Evolutionary conservation across 1,284 basidiomycete genomes (phyloP), one percentile per base, ranked within the genome.

Genomic region (Apiotrichum montevideense): DNA sequence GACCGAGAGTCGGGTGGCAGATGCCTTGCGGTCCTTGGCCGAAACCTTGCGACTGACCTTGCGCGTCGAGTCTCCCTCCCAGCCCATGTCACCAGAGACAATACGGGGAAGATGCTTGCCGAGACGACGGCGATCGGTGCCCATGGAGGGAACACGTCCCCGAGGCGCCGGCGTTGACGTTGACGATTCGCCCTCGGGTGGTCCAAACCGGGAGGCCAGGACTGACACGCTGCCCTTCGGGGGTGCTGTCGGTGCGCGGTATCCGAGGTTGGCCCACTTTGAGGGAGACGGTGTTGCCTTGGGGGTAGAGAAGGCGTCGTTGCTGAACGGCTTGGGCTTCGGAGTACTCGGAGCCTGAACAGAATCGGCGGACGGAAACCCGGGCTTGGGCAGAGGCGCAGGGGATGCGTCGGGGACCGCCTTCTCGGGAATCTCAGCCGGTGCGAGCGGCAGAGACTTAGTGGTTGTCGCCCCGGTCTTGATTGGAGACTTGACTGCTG

Each of bases 51-150:
- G 54, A 33, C 57, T 57, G 32, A 47, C 35, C 8, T 50, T 46
- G 32, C 56, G 56, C 35, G 45, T 14, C 2, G 21, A 57, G 8
- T 72, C 71, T 6, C 66, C 73, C 4, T 70, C 68, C 66, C 71
- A 73, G 1, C 70, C 71, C 39, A 65, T 68, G n/a, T 72, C 75
- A 8, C 73, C 76, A 5, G 73, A 75, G 6, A 74, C 77, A 14
- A 78, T 76, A 14, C 77, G 65, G 21, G 77, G 77, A 52, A 78
- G 52, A 64, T 78, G 77, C 46, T 72, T 64, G 29, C 77, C 77
- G 4, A 78, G 66, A 5, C 67, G 63, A n/a, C 76, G 63, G 9
- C 66, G 54, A 55, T 77, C 76, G 7, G 64, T 52, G 35, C 57
- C 46, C 43, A 58, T 40, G 7, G 60, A 62, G 1, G 60, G 57